phyloP scores from a whole-genome alignment of 192 early-diverging fungal genomes.

The Endogone sp. region DNA sequence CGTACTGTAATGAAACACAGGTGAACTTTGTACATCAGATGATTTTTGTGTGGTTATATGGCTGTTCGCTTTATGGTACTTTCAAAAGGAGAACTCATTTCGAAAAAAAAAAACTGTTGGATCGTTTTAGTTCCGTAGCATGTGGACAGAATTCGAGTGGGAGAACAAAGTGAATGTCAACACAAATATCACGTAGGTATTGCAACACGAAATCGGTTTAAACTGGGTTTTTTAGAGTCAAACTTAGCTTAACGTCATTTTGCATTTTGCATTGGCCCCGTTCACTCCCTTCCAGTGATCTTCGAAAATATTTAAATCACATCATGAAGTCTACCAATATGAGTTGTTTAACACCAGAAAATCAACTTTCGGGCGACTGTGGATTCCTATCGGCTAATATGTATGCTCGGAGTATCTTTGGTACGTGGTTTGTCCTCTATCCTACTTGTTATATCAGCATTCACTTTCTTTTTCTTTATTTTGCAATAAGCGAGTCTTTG shows the following conservation, averaged over 20 bases:
- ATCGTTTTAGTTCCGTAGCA: slow-evolving; percentile 78
- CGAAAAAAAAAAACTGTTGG: slow-evolving; percentile 11
- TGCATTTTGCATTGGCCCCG: too few species aligned
- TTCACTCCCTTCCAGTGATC: slow-evolving; percentile 56
- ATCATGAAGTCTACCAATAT: slow-evolving; percentile 97
- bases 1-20: slow-evolving; percentile 83
- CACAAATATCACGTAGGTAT: slow-evolving; percentile 78
- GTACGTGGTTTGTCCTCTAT: slow-evolving; percentile 23
- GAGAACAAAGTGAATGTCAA: slow-evolving; percentile 99
- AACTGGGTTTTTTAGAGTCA: background rate
- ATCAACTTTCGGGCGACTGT: slow-evolving; percentile 89
- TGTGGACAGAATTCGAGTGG: slow-evolving; percentile 99
- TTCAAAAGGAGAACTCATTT: too few species aligned
- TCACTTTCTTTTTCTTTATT: too few species aligned
- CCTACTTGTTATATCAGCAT: background rate
- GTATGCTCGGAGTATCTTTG: slow-evolving; percentile 95
- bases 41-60: slow-evolving; percentile 26
- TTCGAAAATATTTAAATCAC: slow-evolving; percentile 85
- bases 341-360: slow-evolving; percentile 95
- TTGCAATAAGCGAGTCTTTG: too few species aligned
- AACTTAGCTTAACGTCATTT: too few species aligned
- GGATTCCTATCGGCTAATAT: slow-evolving; percentile 97
- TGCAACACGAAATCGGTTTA: background rate
- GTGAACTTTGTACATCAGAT: slow-evolving; percentile 31
- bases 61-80: slow-evolving; percentile 12